Percentiles rank a stretch among this genome's conserved stretches.
Conservation (phyloP, 148 eudicot species). For the Chenopodium formosanum region DNA sequence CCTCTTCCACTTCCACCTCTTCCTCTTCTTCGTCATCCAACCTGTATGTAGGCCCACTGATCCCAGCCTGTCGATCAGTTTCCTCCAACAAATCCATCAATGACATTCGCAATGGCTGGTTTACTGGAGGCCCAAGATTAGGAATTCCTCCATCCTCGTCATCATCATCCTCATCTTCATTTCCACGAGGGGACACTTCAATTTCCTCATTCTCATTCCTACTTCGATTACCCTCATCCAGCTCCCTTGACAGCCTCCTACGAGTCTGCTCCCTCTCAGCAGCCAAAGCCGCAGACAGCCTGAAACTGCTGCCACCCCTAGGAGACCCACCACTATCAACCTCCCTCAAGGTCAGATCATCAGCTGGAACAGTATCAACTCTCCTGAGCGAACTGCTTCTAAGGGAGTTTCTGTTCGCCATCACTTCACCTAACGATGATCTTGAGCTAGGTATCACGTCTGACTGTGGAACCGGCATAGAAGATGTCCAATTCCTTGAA, state of each 20-base stretch:
- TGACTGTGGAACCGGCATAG: conserved; percentile 6
- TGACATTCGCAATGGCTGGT: conserved; percentile 56
- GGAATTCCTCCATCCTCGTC: conserved; percentile 24
- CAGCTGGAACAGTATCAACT: conserved; percentile 29
- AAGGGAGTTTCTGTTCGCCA: conserved; percentile 25
- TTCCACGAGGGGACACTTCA: conserved; percentile 8
- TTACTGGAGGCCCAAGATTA: conserved; percentile 5
- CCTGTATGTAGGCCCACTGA: conserved; percentile 50
- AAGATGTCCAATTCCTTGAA: conserved; percentile 21
- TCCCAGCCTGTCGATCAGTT: conserved; percentile 60
- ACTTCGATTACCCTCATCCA: conserved; percentile 13
- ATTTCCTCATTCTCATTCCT: conserved; percentile 26
- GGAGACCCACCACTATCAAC: conserved; percentile 35
- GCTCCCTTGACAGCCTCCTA: conserved; percentile 33
- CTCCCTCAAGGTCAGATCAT: conserved; percentile 27
- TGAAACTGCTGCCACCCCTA: conserved; percentile 38
- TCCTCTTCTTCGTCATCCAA: conserved; percentile 45
- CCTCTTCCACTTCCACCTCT: conserved; percentile 41
- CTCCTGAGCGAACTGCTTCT: conserved; percentile 25
- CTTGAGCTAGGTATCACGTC: conserved; percentile 19
- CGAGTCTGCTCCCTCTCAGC: conserved; percentile 49
- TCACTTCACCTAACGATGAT: background rate
- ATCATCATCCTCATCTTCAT: conserved; percentile 16
- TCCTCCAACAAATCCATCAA: conserved; percentile 88
- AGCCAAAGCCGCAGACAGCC: conserved; percentile 45